Conservation (phyloP, 139 green algal species). For the Chlamydomonas incerta region DNA sequence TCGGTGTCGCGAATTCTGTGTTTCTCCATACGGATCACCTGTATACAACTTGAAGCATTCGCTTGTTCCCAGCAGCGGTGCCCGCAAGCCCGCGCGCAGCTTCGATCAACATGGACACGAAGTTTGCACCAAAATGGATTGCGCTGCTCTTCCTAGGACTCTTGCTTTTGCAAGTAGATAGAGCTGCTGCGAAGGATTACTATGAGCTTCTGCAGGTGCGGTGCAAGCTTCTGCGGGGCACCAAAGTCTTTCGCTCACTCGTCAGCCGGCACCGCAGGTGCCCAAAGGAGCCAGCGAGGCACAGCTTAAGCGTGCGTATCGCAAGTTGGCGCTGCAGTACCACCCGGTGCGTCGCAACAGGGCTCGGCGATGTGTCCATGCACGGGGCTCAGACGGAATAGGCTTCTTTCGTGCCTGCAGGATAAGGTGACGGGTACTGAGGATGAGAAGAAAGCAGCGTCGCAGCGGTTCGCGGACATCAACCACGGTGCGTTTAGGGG, state of each 20-base stretch:
- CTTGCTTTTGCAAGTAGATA: not conserved
- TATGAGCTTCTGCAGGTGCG: constrained; percentile 92
- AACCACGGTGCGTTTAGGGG: constrained; percentile 73
- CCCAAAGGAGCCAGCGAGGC: constrained; percentile 80
- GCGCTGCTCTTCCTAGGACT: not conserved
- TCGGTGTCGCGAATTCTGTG: too few relatives aligned
- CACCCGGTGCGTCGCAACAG: constrained; percentile 80
- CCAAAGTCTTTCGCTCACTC: not conserved
- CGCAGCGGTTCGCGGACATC: constrained; percentile 97
- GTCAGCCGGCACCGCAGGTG: constrained; percentile 50
- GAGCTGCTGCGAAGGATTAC: constrained; percentile 73
- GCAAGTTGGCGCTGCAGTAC: constrained; percentile 96
- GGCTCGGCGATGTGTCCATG: not conserved
- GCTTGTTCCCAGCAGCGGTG: too few relatives aligned
- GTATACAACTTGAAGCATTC: too few relatives aligned
- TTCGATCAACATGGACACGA: constrained; percentile 2
- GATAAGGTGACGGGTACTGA: constrained; percentile 90
- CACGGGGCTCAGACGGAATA: not conserved
- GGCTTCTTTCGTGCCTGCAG: constrained; percentile 32
- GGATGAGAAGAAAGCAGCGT: constrained; percentile 90
- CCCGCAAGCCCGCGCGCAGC: too few relatives aligned
- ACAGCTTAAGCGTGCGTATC: constrained; percentile 95
- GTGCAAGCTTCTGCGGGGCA: not conserved
- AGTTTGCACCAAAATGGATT: not conserved
- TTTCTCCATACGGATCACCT: too few relatives aligned